Evolutionary conservation across 164 flowering plant species (phyloP).

Genomic region (Vitis labrusca): DNA sequence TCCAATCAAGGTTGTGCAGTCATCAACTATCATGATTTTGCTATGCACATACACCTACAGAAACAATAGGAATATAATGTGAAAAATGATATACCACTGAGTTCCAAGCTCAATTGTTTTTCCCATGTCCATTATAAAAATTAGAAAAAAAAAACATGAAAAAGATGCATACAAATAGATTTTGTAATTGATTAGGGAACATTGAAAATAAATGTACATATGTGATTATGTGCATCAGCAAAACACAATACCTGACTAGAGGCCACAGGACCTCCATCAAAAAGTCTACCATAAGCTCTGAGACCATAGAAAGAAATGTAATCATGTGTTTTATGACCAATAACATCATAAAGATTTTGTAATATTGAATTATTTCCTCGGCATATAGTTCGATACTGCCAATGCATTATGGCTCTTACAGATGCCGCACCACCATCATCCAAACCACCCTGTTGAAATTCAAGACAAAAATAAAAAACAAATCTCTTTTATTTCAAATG

Average conservation of each 20-base stretch:
- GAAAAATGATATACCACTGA: too few species aligned
- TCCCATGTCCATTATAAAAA: too few species aligned
- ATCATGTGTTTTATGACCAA: conserved; percentile 82
- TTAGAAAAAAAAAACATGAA: too few species aligned
- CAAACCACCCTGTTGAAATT: conserved; percentile 76
- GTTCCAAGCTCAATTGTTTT: too few species aligned
- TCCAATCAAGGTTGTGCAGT: conserved; percentile 66
- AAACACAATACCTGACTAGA: conserved; percentile 72
- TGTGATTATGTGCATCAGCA: not conserved
- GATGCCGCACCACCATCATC: conserved; percentile 99
- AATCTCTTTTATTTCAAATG: not conserved
- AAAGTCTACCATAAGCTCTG: conserved; percentile 80
- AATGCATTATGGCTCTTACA: conserved; percentile 98
- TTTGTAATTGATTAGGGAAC: too few species aligned
- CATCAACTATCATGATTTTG: conserved; percentile 93
- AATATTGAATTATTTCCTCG: conserved; percentile 83
- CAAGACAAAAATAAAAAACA: not conserved
- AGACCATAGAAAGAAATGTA: conserved; percentile 97
- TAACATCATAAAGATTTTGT: conserved; percentile 72
- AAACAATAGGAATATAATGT: not conserved
- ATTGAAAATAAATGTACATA: not conserved
- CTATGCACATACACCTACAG: conserved; percentile 94
- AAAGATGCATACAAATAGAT: too few species aligned
- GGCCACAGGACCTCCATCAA: conserved; percentile 80
- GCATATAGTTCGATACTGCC: conserved; percentile 97